Evolutionary conservation across 345 rosid species (phyloP).

Genomic region (Schrenkiella parvula): DNA sequence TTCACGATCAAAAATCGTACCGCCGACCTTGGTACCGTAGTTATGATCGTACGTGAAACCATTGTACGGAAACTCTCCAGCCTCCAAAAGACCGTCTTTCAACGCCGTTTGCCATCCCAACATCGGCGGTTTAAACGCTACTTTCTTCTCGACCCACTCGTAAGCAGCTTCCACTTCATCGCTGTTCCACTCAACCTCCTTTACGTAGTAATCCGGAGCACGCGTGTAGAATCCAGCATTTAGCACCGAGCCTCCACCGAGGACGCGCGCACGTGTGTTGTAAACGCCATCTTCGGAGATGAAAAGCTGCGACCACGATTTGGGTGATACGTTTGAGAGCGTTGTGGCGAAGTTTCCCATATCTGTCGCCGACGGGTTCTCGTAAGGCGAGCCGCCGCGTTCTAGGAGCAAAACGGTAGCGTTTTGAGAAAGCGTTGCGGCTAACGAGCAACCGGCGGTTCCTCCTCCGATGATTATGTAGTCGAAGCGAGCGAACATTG

Average conservation of each 20-base stretch:
- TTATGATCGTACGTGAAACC: constrained; percentile 70
- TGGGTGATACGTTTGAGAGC: constrained; percentile 41
- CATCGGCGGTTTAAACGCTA: constrained; percentile 48
- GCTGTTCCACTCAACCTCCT: constrained; percentile 44
- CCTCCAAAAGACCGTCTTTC: constrained; percentile 63
- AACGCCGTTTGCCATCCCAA: constrained; percentile 75
- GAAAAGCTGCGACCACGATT: constrained; percentile 61
- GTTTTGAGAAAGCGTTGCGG: constrained; percentile 62
- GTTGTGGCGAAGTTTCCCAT: constrained; percentile 39
- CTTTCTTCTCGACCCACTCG: constrained; percentile 72
- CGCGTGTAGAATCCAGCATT: constrained; percentile 81
- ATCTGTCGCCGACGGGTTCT: constrained; percentile 40
- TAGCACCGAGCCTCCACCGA: constrained; percentile 79
- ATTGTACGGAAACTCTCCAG: constrained; percentile 57
- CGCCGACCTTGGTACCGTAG: constrained; percentile 71
- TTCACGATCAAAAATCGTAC: constrained; percentile 56
- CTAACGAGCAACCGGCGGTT: constrained; percentile 78
- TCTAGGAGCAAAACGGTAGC: constrained; percentile 70
- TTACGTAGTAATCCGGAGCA: constrained; percentile 43
- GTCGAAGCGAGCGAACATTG: constrained; percentile 44
- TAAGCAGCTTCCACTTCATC: constrained; percentile 52
- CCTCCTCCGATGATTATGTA: constrained; percentile 88
- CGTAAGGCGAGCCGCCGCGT: constrained; percentile 78
- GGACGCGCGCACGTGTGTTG: constrained; percentile 74
- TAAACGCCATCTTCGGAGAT: constrained; percentile 74